A percentile compares a stretch with the other conserved stretches of the same genome.
Conservation (phyloP, 306 rosid species). For the Lotus japonicus region DNA sequence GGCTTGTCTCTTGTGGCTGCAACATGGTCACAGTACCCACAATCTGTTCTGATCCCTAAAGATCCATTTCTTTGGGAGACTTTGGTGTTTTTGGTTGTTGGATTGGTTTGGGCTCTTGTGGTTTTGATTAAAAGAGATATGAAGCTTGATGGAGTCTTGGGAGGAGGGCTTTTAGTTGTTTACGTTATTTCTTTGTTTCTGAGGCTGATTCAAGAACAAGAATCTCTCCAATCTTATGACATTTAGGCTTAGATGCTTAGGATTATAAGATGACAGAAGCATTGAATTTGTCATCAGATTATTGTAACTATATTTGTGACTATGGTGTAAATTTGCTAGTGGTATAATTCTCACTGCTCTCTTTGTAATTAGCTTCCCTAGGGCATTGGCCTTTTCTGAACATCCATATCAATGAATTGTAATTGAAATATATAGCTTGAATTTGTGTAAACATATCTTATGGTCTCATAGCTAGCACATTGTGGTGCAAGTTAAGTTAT, state of each 20-base stretch:
- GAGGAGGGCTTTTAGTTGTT: constrained; percentile 35
- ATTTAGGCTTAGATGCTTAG: not conserved
- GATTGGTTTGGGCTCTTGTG: constrained; percentile 34
- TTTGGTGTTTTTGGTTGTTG: constrained; percentile 23
- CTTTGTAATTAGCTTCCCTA: not conserved
- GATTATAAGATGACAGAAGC: not conserved
- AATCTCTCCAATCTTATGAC: not conserved
- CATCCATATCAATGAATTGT: not conserved
- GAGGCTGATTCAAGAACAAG: constrained; percentile 28
- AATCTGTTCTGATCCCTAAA: constrained; percentile 27
- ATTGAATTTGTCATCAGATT: not conserved
- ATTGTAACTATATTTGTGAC: not conserved
- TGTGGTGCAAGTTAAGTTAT: too few relatives aligned
- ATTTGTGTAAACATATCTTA: too few relatives aligned
- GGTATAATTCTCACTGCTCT: not conserved
- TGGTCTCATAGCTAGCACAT: too few relatives aligned
- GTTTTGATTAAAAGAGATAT: constrained; percentile 25
- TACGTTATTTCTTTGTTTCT: constrained; percentile 26
- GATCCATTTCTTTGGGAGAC: constrained; percentile 40
- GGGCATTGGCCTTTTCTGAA: not conserved
- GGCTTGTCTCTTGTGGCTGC: constrained; percentile 31
- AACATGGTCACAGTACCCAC: constrained; percentile 32
- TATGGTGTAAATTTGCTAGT: not conserved
- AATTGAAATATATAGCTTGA: not conserved
- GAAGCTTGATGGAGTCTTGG: constrained; percentile 37